phyloP scores from a whole-genome alignment of 1,284 basidiomycete genomes.

The Paramarasmius palmivorus region DNA sequence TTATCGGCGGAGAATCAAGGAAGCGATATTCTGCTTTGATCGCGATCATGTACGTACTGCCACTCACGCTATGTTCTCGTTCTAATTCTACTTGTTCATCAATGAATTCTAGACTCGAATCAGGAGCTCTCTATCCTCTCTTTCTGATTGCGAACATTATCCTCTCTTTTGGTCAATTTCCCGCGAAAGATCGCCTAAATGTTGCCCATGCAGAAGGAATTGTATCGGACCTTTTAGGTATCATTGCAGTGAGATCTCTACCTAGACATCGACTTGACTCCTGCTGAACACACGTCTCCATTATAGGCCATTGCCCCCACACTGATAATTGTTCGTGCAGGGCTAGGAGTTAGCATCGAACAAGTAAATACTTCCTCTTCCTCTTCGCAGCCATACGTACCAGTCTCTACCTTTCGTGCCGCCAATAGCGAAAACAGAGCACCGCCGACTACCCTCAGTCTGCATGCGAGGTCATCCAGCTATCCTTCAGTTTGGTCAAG shows the following conservation, averaged over 20 bases:
- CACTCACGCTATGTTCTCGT: neutral
- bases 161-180: neutral
- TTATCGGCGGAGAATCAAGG: neutral
- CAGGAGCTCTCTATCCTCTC: neutral
- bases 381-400: too few relatives aligned
- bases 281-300: too few relatives aligned
- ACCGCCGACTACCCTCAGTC: too few relatives aligned
- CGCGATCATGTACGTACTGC: neutral
- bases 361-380: too few relatives aligned
- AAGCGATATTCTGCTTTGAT: neutral
- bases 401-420: too few relatives aligned
- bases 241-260: neutral
- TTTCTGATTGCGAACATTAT: neutral
- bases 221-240: neutral
- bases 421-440: too few relatives aligned
- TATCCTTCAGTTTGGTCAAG: too few relatives aligned
- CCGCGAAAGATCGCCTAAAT: neutral
- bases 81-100: neutral
- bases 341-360: too few relatives aligned
- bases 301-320: too few relatives aligned
- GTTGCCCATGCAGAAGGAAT: neutral
- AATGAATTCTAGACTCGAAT: neutral
- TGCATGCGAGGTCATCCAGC: too few relatives aligned
- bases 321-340: too few relatives aligned
- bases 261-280: too few relatives aligned